These are phyloP conservation scores for Tagetes patula DNA, from an alignment of 129 eudicot species.

Conservation along the genomic window DNA sequence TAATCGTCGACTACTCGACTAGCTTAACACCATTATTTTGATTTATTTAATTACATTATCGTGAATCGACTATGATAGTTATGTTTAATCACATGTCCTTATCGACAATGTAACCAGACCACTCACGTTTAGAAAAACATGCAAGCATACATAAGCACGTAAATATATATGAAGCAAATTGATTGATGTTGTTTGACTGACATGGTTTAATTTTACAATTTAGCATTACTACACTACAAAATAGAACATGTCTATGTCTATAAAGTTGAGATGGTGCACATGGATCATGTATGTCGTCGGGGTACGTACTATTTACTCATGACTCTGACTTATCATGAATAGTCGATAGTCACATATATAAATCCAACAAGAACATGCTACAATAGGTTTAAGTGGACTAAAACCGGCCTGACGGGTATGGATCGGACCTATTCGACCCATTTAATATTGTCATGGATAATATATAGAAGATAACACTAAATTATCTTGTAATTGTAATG, in stretches of 20 bases:
- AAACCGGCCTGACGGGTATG: neutral
- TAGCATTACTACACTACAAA: slow-evolving; percentile 8
- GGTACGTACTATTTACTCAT: too few species aligned
- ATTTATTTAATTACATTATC: neutral
- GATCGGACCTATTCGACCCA: neutral
- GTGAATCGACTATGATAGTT: neutral
- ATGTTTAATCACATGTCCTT: neutral
- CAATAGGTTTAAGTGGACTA: neutral
- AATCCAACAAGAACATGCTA: neutral
- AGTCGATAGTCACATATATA: neutral
- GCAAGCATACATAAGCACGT: neutral
- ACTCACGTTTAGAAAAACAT: neutral
- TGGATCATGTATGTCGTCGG: neutral
- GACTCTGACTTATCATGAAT: neutral
- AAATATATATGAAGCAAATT: neutral
- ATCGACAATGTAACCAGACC: neutral
- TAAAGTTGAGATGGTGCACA: neutral
- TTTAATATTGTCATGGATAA: too few species aligned
- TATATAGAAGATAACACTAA: too few species aligned
- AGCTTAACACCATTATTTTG: neutral
- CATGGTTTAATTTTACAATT: neutral
- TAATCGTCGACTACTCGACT: neutral
- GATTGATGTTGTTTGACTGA: neutral
- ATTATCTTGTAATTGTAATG: too few species aligned
- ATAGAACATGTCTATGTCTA: slow-evolving; percentile 17